Percentiles rank a stretch among this genome's conserved stretches.
These are phyloP conservation scores for Colletotrichum graminicola DNA, from an alignment of 2,329 filamentous ascomycete species.

Conservation along the genomic window DNA sequence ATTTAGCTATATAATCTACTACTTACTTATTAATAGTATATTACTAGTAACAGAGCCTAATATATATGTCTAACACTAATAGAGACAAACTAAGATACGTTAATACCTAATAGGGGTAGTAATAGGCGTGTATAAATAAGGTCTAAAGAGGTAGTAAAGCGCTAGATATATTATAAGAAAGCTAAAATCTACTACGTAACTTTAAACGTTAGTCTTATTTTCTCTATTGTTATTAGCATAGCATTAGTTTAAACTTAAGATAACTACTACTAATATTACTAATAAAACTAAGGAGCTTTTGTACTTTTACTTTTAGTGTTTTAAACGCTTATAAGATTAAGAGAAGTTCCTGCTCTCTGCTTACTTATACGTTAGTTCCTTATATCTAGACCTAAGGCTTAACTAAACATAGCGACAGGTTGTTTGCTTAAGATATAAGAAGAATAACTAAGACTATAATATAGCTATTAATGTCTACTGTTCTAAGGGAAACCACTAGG, in stretches of 20 bases:
- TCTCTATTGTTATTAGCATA: not conserved
- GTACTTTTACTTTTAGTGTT: not conserved
- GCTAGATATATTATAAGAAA: conserved; percentile 6
- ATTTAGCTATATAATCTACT: too few species aligned
- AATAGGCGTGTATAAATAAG: not conserved
- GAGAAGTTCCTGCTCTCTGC: not conserved
- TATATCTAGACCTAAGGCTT: not conserved
- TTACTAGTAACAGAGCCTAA: too few species aligned
- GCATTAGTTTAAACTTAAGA: not conserved
- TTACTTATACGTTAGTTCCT: not conserved
- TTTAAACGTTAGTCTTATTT: not conserved
- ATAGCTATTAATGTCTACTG: not conserved
- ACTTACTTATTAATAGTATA: too few species aligned
- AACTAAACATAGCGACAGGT: not conserved
- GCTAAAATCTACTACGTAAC: not conserved
- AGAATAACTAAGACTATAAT: not conserved
- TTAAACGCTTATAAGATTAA: not conserved
- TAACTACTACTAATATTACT: not conserved
- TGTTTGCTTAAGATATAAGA: not conserved
- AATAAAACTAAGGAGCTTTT: conserved; percentile 1
- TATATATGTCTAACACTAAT: too few species aligned
- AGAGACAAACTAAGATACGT: too few species aligned
- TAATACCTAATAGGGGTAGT: too few species aligned
- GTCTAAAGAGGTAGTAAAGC: not conserved
- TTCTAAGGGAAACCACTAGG: not conserved